Evolutionary conservation across 2,329 filamentous ascomycete genomes (phyloP).

Genomic region (Hymenoscyphus linearis): DNA sequence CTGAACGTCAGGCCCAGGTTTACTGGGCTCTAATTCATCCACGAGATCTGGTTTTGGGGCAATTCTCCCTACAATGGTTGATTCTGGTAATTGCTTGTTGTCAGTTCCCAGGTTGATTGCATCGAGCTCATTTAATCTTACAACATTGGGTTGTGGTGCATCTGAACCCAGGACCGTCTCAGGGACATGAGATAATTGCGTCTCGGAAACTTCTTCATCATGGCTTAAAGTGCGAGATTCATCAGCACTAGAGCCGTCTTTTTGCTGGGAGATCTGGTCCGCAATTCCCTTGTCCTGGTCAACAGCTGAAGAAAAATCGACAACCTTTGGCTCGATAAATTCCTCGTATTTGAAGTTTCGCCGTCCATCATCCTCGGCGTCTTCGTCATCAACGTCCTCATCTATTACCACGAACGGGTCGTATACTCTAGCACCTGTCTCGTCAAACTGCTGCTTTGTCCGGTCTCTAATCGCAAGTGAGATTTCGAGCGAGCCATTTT

Average conservation of each 20-base stretch:
- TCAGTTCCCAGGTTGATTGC: background rate
- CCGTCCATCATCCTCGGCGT: constrained; percentile 52
- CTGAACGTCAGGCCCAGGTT: background rate
- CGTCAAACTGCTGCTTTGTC: constrained; percentile 54
- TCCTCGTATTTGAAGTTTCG: constrained; percentile 56
- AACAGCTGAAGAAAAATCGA: constrained; percentile 38
- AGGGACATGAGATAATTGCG: constrained; percentile 25
- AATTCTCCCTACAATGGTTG: background rate
- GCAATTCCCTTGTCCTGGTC: constrained; percentile 23
- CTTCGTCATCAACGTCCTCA: constrained; percentile 52
- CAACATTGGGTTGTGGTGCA: constrained; percentile 10
- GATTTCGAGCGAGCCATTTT: constrained; percentile 52
- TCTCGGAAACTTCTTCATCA: constrained; percentile 15
- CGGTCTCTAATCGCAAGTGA: constrained; percentile 66
- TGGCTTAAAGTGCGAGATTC: constrained; percentile 15
- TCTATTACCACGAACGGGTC: constrained; percentile 73
- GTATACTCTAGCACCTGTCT: constrained; percentile 68
- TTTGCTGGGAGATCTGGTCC: constrained; percentile 11
- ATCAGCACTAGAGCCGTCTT: constrained; percentile 14
- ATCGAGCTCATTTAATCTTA: background rate
- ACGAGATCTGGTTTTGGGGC: background rate
- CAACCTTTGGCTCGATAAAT: constrained; percentile 62
- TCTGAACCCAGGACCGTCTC: constrained; percentile 25
- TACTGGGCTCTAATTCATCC: background rate
- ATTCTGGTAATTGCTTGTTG: background rate